phyloP scores from a whole-genome alignment of 768 basidiomycete species.

The Amanita fuliginea region DNA sequence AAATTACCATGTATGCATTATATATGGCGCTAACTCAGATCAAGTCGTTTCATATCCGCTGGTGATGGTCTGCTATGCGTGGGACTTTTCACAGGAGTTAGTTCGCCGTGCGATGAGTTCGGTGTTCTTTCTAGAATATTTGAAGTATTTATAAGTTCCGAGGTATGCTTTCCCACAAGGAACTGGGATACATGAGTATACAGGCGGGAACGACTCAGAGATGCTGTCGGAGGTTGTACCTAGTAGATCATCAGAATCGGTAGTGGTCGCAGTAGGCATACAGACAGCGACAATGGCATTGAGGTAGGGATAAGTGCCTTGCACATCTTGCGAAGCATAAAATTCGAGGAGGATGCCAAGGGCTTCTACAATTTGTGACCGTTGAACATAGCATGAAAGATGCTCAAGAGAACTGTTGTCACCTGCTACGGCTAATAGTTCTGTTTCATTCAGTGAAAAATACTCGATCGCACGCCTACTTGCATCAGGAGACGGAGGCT shows the following conservation, averaged over 20 bases:
- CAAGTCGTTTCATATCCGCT: constrained; percentile 7
- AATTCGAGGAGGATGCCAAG: constrained; percentile 62
- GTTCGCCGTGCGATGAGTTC: constrained; percentile 48
- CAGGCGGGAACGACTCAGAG: constrained; percentile 10
- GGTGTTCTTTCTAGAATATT: constrained; percentile 36
- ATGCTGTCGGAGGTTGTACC: constrained; percentile 37
- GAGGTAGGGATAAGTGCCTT: constrained; percentile 36
- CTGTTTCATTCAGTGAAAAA: constrained; percentile 49
- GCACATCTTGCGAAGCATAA: constrained; percentile 51
- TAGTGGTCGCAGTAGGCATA: constrained; percentile 8
- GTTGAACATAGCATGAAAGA: constrained; percentile 2
- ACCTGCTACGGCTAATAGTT: constrained; percentile 56
- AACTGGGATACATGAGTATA: constrained; percentile 13
- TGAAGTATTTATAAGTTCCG: constrained; percentile 12
- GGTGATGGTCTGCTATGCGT: constrained; percentile 8
- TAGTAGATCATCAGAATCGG: constrained; percentile 14
- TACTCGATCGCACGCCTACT: constrained; percentile 58
- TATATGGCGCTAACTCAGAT: constrained; percentile 9
- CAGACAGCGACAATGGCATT: constrained; percentile 38
- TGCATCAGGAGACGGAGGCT: constrained; percentile 61
- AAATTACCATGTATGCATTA: neutral
- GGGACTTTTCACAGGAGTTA: constrained; percentile 31
- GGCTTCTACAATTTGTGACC: constrained; percentile 33
- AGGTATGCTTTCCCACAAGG: constrained; percentile 7
- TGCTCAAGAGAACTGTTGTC: constrained; percentile 8